Percentiles rank a stretch among this genome's conserved stretches.
These are phyloP conservation scores for Begonia fuchsioides DNA, from an alignment of 306 rosid genomes.

Conservation along the genomic window DNA sequence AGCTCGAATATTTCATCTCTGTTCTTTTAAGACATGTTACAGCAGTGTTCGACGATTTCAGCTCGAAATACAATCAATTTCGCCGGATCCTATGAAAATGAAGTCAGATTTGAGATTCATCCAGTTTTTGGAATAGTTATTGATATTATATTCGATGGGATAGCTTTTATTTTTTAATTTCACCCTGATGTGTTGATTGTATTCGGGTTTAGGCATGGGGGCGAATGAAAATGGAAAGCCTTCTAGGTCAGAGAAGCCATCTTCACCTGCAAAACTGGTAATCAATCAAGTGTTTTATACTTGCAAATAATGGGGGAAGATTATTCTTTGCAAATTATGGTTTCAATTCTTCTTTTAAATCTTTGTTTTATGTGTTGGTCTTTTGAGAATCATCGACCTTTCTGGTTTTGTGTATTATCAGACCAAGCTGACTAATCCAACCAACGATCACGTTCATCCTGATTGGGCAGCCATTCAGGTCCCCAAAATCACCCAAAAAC, in stretches of 20 bases:
- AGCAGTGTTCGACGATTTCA: too few relatives aligned
- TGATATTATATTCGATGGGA: too few relatives aligned
- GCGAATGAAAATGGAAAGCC: slow-evolving; percentile 60
- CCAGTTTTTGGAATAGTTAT: too few relatives aligned
- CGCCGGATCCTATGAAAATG: too few relatives aligned
- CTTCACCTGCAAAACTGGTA: slow-evolving; percentile 55
- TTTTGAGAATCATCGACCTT: too few relatives aligned
- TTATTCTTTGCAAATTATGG: neutral
- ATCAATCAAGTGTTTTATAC: slow-evolving; percentile 12
- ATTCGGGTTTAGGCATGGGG: slow-evolving; percentile 29
- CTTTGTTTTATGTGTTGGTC: neutral
- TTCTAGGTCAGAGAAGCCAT: slow-evolving; percentile 40
- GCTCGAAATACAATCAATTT: too few relatives aligned
- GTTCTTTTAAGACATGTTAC: too few relatives aligned
- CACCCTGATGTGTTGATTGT: too few relatives aligned
- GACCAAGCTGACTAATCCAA: slow-evolving; percentile 34
- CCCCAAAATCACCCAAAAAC: too few relatives aligned
- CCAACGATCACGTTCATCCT: slow-evolving; percentile 54
- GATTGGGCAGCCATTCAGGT: slow-evolving; percentile 99
- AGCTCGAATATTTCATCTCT: too few relatives aligned
- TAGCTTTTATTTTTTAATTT: too few relatives aligned
- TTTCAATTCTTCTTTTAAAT: neutral
- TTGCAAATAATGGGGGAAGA: neutral
- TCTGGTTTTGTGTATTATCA: slow-evolving; percentile 37
- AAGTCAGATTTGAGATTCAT: too few relatives aligned